These are phyloP conservation scores for Ganoderma multipileum DNA, from an alignment of 1,284 basidiomycete species.

Conservation along the genomic window DNA sequence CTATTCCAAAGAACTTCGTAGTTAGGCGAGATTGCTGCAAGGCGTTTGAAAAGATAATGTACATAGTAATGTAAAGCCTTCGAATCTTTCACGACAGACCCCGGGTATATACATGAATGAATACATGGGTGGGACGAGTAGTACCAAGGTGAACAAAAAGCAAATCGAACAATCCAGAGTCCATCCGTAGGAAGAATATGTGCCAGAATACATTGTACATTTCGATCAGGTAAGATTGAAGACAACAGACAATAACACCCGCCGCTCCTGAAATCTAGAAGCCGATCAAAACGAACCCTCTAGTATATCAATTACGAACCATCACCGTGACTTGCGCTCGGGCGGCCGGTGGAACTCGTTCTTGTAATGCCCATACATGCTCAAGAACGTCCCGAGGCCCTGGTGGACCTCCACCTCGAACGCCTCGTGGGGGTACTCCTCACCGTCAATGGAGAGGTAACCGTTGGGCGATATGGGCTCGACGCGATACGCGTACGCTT, in stretches of 20 bases:
- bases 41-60: neutral
- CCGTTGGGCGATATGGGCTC: constrained; percentile 67
- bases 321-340: neutral
- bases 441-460: constrained; percentile 81
- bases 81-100: neutral
- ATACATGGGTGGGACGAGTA: neutral
- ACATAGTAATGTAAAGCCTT: neutral
- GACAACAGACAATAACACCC: neutral
- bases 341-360: constrained; percentile 50
- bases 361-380: constrained; percentile 72
- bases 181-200: neutral
- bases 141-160: neutral
- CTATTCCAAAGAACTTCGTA: neutral
- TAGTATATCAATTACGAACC: neutral
- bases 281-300: neutral
- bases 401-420: constrained; percentile 87
- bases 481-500: constrained; percentile 78
- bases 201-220: neutral
- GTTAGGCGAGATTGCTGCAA: neutral
- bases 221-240: neutral
- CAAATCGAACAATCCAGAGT: neutral
- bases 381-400: constrained; percentile 73
- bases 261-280: neutral
- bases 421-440: constrained; percentile 79
- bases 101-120: constrained; percentile 14